A percentile compares a stretch with the other conserved stretches of the same genome.
Conservation (phyloP, 306 rosid species). For the Dalbergia cultrata region DNA sequence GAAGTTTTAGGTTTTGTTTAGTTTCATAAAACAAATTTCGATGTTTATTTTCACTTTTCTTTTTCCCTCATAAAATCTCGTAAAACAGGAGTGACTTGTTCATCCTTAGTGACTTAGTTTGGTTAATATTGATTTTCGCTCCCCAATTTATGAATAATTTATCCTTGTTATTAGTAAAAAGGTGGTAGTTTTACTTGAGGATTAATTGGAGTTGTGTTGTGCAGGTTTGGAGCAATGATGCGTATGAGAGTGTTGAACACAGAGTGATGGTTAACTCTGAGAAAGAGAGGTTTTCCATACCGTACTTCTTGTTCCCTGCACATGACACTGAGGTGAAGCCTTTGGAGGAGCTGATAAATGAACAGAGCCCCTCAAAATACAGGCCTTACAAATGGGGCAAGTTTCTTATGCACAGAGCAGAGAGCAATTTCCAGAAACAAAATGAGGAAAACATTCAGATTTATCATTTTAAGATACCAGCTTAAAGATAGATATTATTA, state of each 20-base stretch:
- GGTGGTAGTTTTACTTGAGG: not conserved
- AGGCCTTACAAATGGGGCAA: conserved; percentile 70
- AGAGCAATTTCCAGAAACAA: conserved; percentile 57
- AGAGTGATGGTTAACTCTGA: conserved; percentile 64
- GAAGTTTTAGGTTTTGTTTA: too few species aligned
- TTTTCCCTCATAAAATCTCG: too few species aligned
- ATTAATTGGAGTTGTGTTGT: not conserved
- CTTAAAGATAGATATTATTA: not conserved
- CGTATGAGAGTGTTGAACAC: conserved; percentile 74
- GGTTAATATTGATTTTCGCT: not conserved
- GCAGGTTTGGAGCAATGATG: conserved; percentile 87
- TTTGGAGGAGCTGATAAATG: conserved; percentile 58
- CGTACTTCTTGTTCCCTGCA: conserved; percentile 63
- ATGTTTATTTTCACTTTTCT: too few species aligned
- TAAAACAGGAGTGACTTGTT: too few species aligned
- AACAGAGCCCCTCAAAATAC: conserved; percentile 59
- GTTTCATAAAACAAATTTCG: too few species aligned
- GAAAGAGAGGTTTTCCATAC: conserved; percentile 63
- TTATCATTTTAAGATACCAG: conserved; percentile 42
- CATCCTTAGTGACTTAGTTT: not conserved
- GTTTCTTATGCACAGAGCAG: conserved; percentile 46
- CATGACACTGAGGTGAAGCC: conserved; percentile 61
- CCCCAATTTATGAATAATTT: not conserved
- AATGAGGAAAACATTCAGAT: conserved; percentile 63
- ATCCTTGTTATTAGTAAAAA: not conserved